Evolutionary conservation across 169 alveolate species (phyloP), one percentile per base, ranked within the genome.

Genomic region (Eimeria brunetti): DNA sequence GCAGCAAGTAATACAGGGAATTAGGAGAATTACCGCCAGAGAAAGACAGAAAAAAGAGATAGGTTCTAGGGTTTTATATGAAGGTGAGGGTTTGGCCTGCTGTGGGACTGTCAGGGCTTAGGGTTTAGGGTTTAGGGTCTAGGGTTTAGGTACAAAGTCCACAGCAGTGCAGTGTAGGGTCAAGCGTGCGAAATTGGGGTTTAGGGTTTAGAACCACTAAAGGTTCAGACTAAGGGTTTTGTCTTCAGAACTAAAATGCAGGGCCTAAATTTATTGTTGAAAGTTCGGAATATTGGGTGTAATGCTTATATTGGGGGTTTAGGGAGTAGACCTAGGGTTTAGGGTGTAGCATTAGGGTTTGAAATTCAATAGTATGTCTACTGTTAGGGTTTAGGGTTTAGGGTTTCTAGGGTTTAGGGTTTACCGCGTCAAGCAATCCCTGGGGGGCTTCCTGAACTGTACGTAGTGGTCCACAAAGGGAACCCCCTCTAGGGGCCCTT

Each of bases 401-500:
- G 71, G 27, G 58, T 5, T 12, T 4, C 2, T 9, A 58, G 22
- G 44, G 60, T 18, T 46, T 30, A 11, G 69, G 36, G 60, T 88
- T n/a, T 81, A 97, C 97, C 98, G 96, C 20, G 98, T 97, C 78
- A 97, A 95, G 67, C 97, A 97, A 94, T 97, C 98, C 84, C 94
- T 96, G 58, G 98, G 98, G 9, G 98, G 98, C 22, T 89, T 94
- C 80, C 97, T 96, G 89, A 96, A 94, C 27, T 95, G 97, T 20
- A 97, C 96, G 94, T 97, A 97, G 95, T 97, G 98, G 73, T 97
- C 98, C 91, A 97, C 88, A 75, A 97, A 96, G 38, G 98, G 98
- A 41, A 97, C 94, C 6, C 97, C 98, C 44, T 83, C 95, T n/a
- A 73, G 88, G 20, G 94, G 94, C 33, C 97, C 98, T 30, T 94